A percentile compares a stretch with the other conserved stretches of the same genome.
Evolutionary conservation across 495 filamentous ascomycete genomes (phyloP).

Genomic region (Rhypophila decipiens): DNA sequence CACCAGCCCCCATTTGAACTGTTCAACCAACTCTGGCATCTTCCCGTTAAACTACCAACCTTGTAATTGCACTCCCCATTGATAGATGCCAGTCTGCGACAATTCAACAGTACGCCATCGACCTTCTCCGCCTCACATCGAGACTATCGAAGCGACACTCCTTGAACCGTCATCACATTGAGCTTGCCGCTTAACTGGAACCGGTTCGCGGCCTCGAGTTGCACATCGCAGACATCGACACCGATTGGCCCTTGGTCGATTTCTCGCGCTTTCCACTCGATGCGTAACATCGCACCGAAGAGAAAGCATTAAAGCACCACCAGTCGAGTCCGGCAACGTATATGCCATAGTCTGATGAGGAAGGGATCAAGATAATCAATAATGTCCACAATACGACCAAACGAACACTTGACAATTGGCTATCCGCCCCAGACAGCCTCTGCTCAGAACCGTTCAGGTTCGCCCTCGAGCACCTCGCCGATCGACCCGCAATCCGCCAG

Average conservation of each 20-base stretch:
- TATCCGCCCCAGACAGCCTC: constrained; percentile 55
- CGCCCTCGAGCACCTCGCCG: constrained; percentile 84
- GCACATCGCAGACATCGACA: constrained; percentile 3
- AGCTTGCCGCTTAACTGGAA: constrained; percentile 15
- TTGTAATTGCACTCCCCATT: too few species aligned
- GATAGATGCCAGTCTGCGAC: constrained; percentile 6
- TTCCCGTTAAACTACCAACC: too few species aligned
- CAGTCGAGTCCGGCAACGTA: constrained; percentile 1
- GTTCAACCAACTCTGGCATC: too few species aligned
- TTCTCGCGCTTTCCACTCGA: background rate
- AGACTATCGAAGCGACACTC: constrained; percentile 15
- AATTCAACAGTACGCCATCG: background rate
- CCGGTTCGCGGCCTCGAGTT: background rate
- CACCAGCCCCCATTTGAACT: too few species aligned
- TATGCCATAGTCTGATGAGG: constrained; percentile 34
- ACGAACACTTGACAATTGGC: constrained; percentile 63
- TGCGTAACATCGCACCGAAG: background rate
- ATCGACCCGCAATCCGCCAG: constrained; percentile 67
- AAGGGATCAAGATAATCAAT: constrained; percentile 62
- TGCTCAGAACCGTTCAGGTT: constrained; percentile 67
- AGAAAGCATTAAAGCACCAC: background rate
- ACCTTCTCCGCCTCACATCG: constrained; percentile 1
- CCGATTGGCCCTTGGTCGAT: constrained; percentile 6
- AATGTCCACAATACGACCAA: constrained; percentile 90
- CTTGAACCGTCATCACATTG: constrained; percentile 6